A percentile compares a stretch with the other conserved stretches of the same genome.
phyloP scores from a whole-genome alignment of 108 stramenopile genomes.

The Asterionellopsis glacialis region DNA sequence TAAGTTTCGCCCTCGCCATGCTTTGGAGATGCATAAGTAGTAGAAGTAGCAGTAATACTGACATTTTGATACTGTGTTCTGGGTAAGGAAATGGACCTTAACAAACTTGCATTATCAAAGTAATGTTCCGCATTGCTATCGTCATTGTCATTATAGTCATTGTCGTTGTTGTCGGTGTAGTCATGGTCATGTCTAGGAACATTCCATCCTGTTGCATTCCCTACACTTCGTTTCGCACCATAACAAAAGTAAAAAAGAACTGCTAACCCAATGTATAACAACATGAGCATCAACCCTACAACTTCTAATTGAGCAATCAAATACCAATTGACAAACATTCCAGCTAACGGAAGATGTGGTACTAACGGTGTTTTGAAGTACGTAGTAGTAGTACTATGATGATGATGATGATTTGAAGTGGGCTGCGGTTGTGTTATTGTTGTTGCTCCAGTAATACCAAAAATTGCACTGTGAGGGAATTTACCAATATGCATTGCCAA shows the following conservation, averaged over 20 bases:
- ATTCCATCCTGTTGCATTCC: not conserved
- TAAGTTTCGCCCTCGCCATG: too few species aligned
- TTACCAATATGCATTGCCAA: not conserved
- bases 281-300: constrained; percentile 49
- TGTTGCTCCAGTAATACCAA: not conserved
- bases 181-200: not conserved
- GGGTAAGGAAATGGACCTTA: not conserved
- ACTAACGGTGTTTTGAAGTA: constrained; percentile 69
- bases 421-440: not conserved
- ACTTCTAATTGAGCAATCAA: constrained; percentile 70
- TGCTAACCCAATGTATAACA: constrained; percentile 47
- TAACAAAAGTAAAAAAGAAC: constrained; percentile 38
- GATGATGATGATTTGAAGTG: not conserved
- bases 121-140: not conserved
- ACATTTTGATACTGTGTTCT: not conserved
- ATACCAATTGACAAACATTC: constrained; percentile 84
- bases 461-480: not conserved
- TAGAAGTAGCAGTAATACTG: too few species aligned
- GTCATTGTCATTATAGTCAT: too few species aligned
- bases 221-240: constrained; percentile 8
- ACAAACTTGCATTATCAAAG: constrained; percentile 1
- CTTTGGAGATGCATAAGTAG: too few species aligned
- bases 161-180: not conserved
- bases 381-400: not conserved
- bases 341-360: constrained; percentile 63